A percentile compares a stretch with the other conserved stretches of the same genome.
phyloP scores from a whole-genome alignment of 192 early-diverging fungal species.

The Neocallimastix lanati region DNA sequence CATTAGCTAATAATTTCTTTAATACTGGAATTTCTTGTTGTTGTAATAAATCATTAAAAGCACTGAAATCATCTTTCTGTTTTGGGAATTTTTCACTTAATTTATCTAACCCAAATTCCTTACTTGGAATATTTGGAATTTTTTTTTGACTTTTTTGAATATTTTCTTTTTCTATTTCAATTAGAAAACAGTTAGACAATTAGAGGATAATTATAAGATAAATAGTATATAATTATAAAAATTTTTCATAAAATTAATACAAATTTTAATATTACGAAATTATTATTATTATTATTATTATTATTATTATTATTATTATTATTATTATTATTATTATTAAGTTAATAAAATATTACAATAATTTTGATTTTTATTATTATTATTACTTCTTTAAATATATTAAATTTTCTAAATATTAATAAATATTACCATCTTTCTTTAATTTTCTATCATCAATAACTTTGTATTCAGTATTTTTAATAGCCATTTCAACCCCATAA shows the following conservation, averaged over 20 bases:
- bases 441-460: slow-evolving; percentile 80
- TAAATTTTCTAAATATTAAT: too few species aligned
- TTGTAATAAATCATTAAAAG: background rate
- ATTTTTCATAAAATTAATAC: too few species aligned
- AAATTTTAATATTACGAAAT: too few species aligned
- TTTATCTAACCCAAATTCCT: background rate
- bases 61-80: background rate
- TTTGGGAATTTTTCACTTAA: background rate
- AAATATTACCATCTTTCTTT: slow-evolving; percentile 8
- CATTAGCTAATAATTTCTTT: slow-evolving; percentile 3
- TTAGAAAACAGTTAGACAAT: too few species aligned
- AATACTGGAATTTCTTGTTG: background rate
- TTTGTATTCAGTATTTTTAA: slow-evolving; percentile 96
- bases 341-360: too few species aligned
- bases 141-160: background rate
- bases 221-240: too few species aligned
- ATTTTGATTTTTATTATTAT: too few species aligned
- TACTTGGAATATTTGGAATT: background rate
- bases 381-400: too few species aligned
- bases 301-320: too few species aligned
- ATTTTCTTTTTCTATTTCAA: background rate
- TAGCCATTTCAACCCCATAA: slow-evolving; percentile 77
- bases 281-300: too few species aligned
- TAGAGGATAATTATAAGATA: too few species aligned
- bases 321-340: too few species aligned